These are phyloP conservation scores for Amanita phalloides DNA, from an alignment of 768 basidiomycete species.

Conservation along the genomic window DNA sequence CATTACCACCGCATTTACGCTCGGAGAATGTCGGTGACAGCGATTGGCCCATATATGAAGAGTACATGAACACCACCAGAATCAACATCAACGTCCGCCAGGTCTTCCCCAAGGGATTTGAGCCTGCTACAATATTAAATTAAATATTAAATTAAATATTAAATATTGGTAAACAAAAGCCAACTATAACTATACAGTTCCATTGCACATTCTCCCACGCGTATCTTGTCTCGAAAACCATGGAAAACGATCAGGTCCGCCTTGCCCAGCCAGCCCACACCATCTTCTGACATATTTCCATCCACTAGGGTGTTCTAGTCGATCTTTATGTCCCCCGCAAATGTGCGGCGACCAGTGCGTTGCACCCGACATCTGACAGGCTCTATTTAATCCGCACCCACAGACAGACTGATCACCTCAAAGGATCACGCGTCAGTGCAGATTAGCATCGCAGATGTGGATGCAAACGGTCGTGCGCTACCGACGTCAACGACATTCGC, in stretches of 20 bases:
- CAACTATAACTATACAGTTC: constrained; percentile 31
- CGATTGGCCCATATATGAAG: constrained; percentile 52
- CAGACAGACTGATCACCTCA: constrained; percentile 96
- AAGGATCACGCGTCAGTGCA: constrained; percentile 99
- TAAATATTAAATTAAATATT: background rate
- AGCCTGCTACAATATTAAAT: constrained; percentile 13
- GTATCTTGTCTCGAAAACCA: constrained; percentile 21
- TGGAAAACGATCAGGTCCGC: constrained; percentile 89
- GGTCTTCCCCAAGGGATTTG: constrained; percentile 69
- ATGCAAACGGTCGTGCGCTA: constrained; percentile 74
- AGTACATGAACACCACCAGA: constrained; percentile 57
- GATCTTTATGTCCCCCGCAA: constrained; percentile 99
- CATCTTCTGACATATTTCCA: constrained; percentile 3
- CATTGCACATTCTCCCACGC: constrained; percentile 24
- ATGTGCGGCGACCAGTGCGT: constrained; percentile 93
- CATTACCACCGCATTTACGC: constrained; percentile 54
- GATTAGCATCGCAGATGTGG: constrained; percentile 90
- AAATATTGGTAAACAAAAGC: background rate
- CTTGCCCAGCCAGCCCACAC: constrained; percentile 2
- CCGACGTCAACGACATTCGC: constrained; percentile 83
- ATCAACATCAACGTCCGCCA: constrained; percentile 93
- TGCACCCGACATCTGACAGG: constrained; percentile 1
- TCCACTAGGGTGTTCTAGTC: constrained; percentile 82
- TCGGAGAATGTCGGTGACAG: constrained; percentile 13
- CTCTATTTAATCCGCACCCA: constrained; percentile 43